Evolutionary conservation across 768 basidiomycete genomes (phyloP).

Genomic region (Calvatia gigantea): DNA sequence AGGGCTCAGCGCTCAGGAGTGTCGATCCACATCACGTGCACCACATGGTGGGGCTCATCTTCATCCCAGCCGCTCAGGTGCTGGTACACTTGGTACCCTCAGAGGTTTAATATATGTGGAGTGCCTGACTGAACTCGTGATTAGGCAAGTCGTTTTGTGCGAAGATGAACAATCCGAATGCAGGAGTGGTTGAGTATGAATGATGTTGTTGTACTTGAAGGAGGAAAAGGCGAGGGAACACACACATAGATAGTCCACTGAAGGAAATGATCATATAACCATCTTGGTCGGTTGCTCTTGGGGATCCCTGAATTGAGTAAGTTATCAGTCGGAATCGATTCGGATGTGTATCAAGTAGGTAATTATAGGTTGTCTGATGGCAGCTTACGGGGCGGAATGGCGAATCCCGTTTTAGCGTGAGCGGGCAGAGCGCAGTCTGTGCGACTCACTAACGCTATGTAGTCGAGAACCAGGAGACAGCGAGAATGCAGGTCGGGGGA

Average conservation of each 20-base stretch:
- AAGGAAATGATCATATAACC: too few species aligned
- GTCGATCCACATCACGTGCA: conserved; percentile 20
- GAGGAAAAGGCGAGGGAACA: background rate
- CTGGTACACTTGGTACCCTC: too few species aligned
- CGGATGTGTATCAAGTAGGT: background rate
- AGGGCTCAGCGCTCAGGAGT: conserved; percentile 8
- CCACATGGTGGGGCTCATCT: background rate
- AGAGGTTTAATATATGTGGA: too few species aligned
- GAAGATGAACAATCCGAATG: too few species aligned
- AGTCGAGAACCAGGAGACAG: background rate
- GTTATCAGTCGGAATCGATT: too few species aligned
- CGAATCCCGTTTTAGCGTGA: background rate
- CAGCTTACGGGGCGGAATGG: background rate
- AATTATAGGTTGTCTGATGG: too few species aligned
- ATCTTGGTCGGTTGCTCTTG: too few species aligned
- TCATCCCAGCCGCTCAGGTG: background rate
- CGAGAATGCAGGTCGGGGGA: background rate
- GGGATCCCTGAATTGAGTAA: too few species aligned
- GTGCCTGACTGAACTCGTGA: too few species aligned
- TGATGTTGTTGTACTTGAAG: background rate
- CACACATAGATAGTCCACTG: background rate
- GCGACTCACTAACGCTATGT: background rate
- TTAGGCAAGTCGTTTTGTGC: too few species aligned
- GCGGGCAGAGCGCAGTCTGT: background rate
- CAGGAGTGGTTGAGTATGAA: too few species aligned